Percentiles rank a stretch among this genome's conserved stretches.
Conservation (phyloP, 331 rosid species). For the Quercus phellos region DNA sequence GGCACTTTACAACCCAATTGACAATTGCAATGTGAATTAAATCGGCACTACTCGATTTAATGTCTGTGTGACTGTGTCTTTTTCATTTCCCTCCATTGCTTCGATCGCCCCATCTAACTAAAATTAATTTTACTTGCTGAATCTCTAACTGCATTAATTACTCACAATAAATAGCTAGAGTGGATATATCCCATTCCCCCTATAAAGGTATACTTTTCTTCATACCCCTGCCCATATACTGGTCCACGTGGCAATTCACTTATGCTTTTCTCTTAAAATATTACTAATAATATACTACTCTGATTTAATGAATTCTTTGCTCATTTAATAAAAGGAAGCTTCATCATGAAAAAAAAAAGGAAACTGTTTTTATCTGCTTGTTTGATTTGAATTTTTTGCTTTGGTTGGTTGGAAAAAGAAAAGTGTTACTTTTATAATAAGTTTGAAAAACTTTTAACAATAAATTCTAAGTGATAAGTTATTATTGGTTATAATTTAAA, state of each 20-base stretch:
- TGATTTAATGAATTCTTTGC: too few species aligned
- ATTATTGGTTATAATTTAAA: too few species aligned
- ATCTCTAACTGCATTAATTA: neutral
- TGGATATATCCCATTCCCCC: neutral
- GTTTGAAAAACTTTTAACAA: too few species aligned
- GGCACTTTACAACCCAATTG: neutral
- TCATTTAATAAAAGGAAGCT: too few species aligned
- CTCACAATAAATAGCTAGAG: neutral
- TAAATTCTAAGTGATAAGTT: fast-evolving
- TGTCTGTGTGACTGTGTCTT: neutral
- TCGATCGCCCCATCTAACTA: neutral
- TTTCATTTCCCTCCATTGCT: neutral
- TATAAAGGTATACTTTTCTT: neutral
- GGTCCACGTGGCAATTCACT: neutral
- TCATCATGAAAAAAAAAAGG: neutral
- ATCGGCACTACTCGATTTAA: neutral
- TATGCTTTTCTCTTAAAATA: neutral
- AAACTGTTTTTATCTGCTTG: neutral
- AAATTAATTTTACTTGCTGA: too few species aligned
- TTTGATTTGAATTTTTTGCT: neutral
- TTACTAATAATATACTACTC: too few species aligned
- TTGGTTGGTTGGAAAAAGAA: fast-evolving
- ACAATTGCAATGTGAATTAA: neutral
- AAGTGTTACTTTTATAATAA: too few species aligned
- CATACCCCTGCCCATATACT: neutral